Evolutionary conservation across 2,329 filamentous ascomycete genomes (phyloP).

Genomic region (Botryotinia globosa): DNA sequence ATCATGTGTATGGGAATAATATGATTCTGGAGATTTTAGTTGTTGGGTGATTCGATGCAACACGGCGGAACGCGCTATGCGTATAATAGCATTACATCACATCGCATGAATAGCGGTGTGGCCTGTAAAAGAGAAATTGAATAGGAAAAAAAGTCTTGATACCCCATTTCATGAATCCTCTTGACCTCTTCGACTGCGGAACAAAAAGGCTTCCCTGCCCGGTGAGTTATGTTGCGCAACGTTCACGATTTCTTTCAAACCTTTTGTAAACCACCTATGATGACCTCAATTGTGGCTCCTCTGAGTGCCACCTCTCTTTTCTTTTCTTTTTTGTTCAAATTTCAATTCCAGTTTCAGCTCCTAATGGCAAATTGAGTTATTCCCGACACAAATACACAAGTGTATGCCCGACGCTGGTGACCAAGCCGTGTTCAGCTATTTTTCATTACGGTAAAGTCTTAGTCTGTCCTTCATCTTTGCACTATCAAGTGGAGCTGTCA

Average conservation of each 20-base stretch:
- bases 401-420: background rate
- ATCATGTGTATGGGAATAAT: background rate
- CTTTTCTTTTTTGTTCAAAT: background rate
- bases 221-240: background rate
- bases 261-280: background rate
- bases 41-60: background rate
- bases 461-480: background rate
- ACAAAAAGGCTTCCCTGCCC: background rate
- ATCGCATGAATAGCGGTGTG: background rate
- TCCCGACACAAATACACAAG: background rate
- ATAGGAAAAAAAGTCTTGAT: conserved; percentile 16
- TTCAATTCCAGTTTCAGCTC: background rate
- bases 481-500: background rate
- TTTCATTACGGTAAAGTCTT: background rate
- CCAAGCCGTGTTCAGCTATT: background rate
- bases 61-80: background rate
- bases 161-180: background rate
- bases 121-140: background rate
- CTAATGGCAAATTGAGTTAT: background rate
- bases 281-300: background rate
- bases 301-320: background rate
- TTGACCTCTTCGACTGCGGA: background rate
- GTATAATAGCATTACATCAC: background rate
- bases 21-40: background rate
- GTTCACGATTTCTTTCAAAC: background rate